These are phyloP conservation scores for Trichoderma sp. DNA, from an alignment of 2,329 filamentous ascomycete genomes.

Conservation along the genomic window DNA sequence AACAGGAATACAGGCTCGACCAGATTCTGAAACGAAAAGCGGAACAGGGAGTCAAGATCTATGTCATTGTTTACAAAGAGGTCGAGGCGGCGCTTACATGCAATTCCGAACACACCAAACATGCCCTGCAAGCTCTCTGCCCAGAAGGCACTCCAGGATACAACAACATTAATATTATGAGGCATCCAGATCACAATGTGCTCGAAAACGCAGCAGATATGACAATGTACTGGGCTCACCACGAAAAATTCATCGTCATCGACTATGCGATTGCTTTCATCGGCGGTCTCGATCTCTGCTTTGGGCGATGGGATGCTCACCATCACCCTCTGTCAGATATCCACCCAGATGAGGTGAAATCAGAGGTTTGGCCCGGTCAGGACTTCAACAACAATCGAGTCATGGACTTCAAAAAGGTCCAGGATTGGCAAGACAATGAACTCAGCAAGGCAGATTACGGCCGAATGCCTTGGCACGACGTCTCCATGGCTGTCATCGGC, in stretches of 20 bases:
- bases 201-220: slow-evolving; percentile 92
- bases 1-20: slow-evolving; percentile 85
- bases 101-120: slow-evolving; percentile 90
- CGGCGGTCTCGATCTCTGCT: slow-evolving; percentile 90
- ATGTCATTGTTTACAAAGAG: slow-evolving; percentile 89
- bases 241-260: slow-evolving; percentile 96
- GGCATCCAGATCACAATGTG: slow-evolving; percentile 93
- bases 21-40: slow-evolving; percentile 82
- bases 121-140: slow-evolving; percentile 74
- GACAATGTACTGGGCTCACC: slow-evolving; percentile 97
- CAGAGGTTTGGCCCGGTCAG: slow-evolving; percentile 91
- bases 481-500: slow-evolving; percentile 86
- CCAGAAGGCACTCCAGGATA: slow-evolving; percentile 77
- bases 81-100: slow-evolving; percentile 79
- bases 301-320: slow-evolving; percentile 86
- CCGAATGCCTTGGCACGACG: slow-evolving; percentile 98
- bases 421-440: slow-evolving; percentile 92
- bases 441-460: slow-evolving; percentile 87
- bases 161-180: slow-evolving; percentile 84
- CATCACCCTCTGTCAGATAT: slow-evolving; percentile 85
- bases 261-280: slow-evolving; percentile 91
- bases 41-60: slow-evolving; percentile 92
- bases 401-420: slow-evolving; percentile 89
- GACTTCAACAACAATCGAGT: slow-evolving; percentile 98
- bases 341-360: slow-evolving; percentile 75